Conservation (phyloP, 148 eudicot genomes). For the Vaccinium myrtillus region DNA sequence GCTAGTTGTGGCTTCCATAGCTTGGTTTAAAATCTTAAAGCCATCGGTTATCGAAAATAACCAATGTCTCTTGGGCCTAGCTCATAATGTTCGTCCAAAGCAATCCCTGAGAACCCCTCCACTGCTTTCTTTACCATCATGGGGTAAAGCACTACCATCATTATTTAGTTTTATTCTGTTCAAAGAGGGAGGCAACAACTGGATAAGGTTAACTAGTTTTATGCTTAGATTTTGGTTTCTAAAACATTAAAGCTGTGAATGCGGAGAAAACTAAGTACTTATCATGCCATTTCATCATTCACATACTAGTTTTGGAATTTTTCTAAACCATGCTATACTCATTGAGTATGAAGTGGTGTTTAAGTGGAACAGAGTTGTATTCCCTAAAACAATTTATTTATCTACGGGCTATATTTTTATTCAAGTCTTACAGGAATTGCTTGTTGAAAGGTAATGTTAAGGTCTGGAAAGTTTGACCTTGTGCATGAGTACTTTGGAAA, state of each 20-base stretch:
- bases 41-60: no score
- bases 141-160: neutral
- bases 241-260: neutral
- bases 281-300: neutral
- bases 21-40: neutral
- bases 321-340: neutral
- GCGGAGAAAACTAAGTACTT: neutral
- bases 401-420: conserved; percentile 2
- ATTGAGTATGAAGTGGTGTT: neutral
- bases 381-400: neutral
- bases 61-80: no score
- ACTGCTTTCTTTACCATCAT: neutral
- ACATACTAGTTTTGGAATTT: neutral
- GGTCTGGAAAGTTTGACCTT: conserved; percentile 68
- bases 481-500: conserved; percentile 73
- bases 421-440: conserved; percentile 32
- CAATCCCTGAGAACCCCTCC: neutral
- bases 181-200: neutral
- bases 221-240: conserved; percentile 7
- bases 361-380: neutral
- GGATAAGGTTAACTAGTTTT: neutral
- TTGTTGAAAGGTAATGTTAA: conserved; percentile 78
- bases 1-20: neutral
- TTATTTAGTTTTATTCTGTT: neutral
- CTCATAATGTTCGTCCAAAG: neutral